Base-by-base conservation (phyloP, 2,329 filamentous ascomycete species). In the Capronia epimyces region DNA sequence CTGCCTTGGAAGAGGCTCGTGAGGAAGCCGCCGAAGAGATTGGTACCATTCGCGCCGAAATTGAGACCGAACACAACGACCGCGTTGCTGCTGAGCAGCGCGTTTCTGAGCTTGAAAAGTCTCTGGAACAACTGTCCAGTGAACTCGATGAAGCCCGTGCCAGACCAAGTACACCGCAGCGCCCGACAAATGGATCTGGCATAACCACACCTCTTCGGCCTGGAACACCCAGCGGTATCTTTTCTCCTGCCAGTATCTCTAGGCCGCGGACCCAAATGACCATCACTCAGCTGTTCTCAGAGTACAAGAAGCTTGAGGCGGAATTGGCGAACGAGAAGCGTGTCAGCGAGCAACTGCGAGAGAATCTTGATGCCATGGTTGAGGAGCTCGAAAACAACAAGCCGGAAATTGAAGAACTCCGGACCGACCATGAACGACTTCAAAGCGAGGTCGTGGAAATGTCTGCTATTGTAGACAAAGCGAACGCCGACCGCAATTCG, bases 401-500 rank as follows among this genome's bases (percentile, higher is more conserved):
- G 21, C 93, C 93, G 0, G 89, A 96, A 63, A 81, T 96, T 24
- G 84, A 95, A 55, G 90, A 97, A 60, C 74, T 95, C 15, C 83
- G 87, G 42, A 78, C 81, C 12, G 90, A 97, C 62, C 84, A 90
- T 56, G 83, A 88, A 46, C 82, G 86, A 25, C 77, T 97, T 1
- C 82, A 90, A 51, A 78, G 79, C 51, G 89, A 95, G 60, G 83
- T 94, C 31, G 78, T 87, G 27, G 86, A 93, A 56, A 89, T 91
- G 65, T 95, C 90, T 0, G 80, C 85, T 56, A 78, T 95, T 20
- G 82, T 94, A 7, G 88, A 96, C 55, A 82, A 88, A 44, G 85
- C 87, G 51, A 87, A 85, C 53, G 82, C 84, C 63, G 88, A 91
- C 63, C 83, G 89, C 32, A 90, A 97, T 59, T 69, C 74, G 3